Evolutionary conservation across 805 yeast species (phyloP).

Genomic region (Lipomyces chichibuensis): DNA sequence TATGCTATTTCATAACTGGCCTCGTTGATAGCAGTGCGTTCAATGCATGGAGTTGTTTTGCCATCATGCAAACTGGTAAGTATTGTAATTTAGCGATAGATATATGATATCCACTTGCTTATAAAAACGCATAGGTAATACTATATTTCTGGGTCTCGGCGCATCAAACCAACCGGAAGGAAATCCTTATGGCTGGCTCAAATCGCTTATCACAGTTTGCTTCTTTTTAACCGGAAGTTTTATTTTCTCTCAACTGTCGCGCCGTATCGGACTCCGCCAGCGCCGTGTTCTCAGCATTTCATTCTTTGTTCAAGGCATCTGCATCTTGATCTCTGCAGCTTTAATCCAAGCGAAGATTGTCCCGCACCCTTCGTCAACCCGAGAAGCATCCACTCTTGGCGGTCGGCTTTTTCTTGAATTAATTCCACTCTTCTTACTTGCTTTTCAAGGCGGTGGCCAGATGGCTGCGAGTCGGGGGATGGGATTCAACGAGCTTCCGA

Average conservation of each 20-base stretch:
- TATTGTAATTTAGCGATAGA: background rate
- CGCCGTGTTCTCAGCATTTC: background rate
- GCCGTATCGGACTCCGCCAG: background rate
- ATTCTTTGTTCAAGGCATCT: background rate
- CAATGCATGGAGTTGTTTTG: background rate
- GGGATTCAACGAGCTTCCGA: slow-evolving; percentile 1
- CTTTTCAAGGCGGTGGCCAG: background rate
- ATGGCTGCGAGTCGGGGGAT: background rate
- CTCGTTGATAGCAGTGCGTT: background rate
- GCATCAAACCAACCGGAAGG: background rate
- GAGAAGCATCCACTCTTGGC: background rate
- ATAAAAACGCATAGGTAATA: background rate
- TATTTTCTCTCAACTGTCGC: background rate
- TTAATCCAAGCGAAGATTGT: background rate
- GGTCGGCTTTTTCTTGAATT: background rate
- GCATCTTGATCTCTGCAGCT: background rate
- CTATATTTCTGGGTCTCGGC: background rate
- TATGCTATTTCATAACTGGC: background rate
- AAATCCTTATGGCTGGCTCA: slow-evolving; percentile 1
- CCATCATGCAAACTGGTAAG: background rate
- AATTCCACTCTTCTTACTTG: background rate
- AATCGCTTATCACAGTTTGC: background rate
- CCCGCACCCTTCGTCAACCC: background rate
- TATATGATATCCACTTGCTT: background rate
- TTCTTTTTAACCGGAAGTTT: background rate